Conservation (phyloP, 495 filamentous ascomycete species). For the Penicillium coprophilum region DNA sequence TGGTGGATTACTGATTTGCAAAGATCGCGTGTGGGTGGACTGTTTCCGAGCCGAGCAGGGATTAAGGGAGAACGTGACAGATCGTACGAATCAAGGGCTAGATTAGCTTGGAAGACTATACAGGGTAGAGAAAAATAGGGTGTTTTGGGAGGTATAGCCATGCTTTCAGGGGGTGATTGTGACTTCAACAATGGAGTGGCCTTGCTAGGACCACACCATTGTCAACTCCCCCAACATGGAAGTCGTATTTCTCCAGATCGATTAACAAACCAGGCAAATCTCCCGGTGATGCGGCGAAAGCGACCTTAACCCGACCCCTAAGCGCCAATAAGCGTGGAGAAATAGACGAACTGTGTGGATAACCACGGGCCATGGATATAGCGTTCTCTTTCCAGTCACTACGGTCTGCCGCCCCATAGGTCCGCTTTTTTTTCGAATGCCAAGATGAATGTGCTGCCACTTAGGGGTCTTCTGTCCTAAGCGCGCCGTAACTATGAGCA, state of each 20-base stretch:
- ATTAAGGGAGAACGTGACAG: slow-evolving; percentile 3
- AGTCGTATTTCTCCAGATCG: slow-evolving; percentile 20
- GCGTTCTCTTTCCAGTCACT: slow-evolving; percentile 13
- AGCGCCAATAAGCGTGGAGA: slow-evolving; percentile 15
- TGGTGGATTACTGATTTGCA: slow-evolving; percentile 3
- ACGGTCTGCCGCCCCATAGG: slow-evolving; percentile 8
- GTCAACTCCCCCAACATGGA: not conserved
- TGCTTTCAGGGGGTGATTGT: not conserved
- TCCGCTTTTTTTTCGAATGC: slow-evolving; percentile 9
- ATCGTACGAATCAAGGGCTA: slow-evolving; percentile 10
- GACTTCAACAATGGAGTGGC: not conserved
- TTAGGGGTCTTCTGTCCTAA: not conserved
- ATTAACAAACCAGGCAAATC: slow-evolving; percentile 17
- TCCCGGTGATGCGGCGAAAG: slow-evolving; percentile 17
- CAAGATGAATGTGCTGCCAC: not conserved
- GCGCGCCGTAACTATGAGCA: not conserved
- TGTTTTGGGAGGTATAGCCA: not conserved
- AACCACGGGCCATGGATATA: slow-evolving; percentile 25
- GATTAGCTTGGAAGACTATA: not conserved
- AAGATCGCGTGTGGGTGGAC: slow-evolving; percentile 8
- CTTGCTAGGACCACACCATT: slow-evolving; percentile 9
- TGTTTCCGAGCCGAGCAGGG: slow-evolving; percentile 17
- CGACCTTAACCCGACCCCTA: slow-evolving; percentile 6
- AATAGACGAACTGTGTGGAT: slow-evolving; percentile 26
- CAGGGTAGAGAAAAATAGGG: not conserved